These are phyloP conservation scores for Telfairia occidentalis DNA, from an alignment of 331 rosid genomes.

Conservation along the genomic window DNA sequence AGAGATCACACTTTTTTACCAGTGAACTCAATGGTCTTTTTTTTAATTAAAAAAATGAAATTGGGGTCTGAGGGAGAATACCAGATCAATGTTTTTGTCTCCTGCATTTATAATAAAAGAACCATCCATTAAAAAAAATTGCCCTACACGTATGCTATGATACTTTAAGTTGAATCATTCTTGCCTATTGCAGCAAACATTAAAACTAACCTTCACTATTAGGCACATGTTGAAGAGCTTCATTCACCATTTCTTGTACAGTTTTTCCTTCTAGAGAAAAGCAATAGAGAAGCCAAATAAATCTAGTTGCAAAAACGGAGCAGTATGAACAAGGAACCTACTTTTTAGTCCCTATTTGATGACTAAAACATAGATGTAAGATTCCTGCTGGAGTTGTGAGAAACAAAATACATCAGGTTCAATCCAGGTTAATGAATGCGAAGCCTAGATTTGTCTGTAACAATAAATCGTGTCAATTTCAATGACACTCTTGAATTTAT, in stretches of 20 bases:
- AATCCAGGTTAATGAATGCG: too few species aligned
- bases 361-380: background rate
- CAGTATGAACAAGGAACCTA: background rate
- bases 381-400: background rate
- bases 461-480: too few species aligned
- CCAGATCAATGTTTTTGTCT: conserved; percentile 81
- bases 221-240: conserved; percentile 80
- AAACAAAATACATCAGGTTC: background rate
- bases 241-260: conserved; percentile 88
- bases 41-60: background rate
- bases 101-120: conserved; percentile 49
- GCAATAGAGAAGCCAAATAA: conserved; percentile 15
- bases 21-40: background rate
- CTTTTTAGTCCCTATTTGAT: background rate
- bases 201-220: conserved; percentile 54
- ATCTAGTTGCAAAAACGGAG: background rate
- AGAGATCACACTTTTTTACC: conserved; percentile 15
- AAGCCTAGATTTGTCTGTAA: too few species aligned
- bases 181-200: conserved; percentile 10
- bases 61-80: conserved; percentile 27
- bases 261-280: conserved; percentile 72
- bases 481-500: background rate
- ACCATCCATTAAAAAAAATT: background rate
- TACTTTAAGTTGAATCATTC: conserved; percentile 4
- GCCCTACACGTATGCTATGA: background rate